A percentile compares a stretch with the other conserved stretches of the same genome.
These are phyloP conservation scores for Neckera pumila DNA, from an alignment of 225 moss, liverwort and hornwort genomes.

Conservation along the genomic window DNA sequence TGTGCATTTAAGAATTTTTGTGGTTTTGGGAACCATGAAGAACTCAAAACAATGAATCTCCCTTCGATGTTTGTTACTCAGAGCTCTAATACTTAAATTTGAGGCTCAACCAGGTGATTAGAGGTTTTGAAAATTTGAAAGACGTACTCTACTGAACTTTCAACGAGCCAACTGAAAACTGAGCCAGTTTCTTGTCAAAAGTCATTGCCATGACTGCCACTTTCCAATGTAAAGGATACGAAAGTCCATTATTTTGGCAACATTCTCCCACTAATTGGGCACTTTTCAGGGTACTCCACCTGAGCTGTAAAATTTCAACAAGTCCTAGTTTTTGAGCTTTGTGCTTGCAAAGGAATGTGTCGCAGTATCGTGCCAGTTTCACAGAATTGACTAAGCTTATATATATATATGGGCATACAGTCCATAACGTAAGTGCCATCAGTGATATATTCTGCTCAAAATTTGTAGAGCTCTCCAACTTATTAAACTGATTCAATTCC, in stretches of 20 bases:
- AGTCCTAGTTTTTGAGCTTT: not conserved
- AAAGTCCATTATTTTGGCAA: not conserved
- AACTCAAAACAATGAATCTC: not conserved
- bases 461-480: not conserved
- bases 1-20: not conserved
- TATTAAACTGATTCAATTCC: not conserved
- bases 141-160: not conserved
- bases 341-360: not conserved
- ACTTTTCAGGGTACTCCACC: not conserved
- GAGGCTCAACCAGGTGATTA: not conserved
- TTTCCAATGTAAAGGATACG: not conserved
- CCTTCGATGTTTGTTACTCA: not conserved
- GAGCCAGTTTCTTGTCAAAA: not conserved
- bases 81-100: not conserved
- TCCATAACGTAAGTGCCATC: not conserved
- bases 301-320: not conserved
- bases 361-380: not conserved
- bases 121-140: not conserved
- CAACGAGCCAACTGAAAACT: not conserved
- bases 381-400: not conserved
- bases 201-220: not conserved
- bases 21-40: accelerated
- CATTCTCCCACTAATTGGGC: not conserved
- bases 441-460: not conserved
- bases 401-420: not conserved